Conservation (phyloP, 768 basidiomycete genomes). For the Fomitopsis serialis region DNA sequence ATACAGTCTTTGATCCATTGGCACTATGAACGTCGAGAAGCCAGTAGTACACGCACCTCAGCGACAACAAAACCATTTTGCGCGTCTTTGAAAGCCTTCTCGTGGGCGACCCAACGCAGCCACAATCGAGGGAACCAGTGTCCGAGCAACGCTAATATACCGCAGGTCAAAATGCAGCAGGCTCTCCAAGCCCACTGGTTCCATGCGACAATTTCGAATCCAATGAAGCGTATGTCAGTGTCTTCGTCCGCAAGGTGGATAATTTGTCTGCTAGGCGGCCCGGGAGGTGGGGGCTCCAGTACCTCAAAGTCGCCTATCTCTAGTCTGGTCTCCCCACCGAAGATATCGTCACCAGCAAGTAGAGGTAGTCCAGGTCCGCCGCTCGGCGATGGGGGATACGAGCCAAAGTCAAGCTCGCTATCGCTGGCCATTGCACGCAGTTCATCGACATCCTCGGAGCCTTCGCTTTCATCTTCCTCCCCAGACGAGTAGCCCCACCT, state of each 20-base stretch:
- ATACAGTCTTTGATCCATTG: constrained; percentile 57
- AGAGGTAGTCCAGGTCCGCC: constrained; percentile 59
- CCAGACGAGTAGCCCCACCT: constrained; percentile 94
- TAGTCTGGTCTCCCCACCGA: constrained; percentile 78
- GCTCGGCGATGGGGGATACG: constrained; percentile 64
- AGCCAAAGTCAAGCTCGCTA: constrained; percentile 68
- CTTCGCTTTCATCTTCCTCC: constrained; percentile 61
- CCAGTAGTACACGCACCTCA: constrained; percentile 55
- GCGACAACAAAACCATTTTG: constrained; percentile 76
- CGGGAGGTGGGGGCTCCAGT: constrained; percentile 67
- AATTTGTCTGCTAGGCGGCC: constrained; percentile 81
- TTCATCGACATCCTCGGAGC: constrained; percentile 28
- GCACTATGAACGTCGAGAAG: constrained; percentile 10
- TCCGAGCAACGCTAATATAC: constrained; percentile 73
- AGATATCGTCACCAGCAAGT: constrained; percentile 74
- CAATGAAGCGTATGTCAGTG: constrained; percentile 78
- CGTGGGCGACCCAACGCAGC: constrained; percentile 81
- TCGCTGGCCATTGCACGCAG: constrained; percentile 37
- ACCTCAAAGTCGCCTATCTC: constrained; percentile 71
- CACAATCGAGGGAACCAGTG: constrained; percentile 93
- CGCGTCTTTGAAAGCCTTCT: constrained; percentile 76
- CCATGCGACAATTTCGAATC: constrained; percentile 67
- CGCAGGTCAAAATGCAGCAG: constrained; percentile 63
- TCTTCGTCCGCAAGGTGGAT: constrained; percentile 90
- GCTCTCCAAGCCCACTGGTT: constrained; percentile 65